A percentile compares a stretch with the other conserved stretches of the same genome.
phyloP scores from a whole-genome alignment of 495 filamentous ascomycete species.

The Pyronema domesticum region DNA sequence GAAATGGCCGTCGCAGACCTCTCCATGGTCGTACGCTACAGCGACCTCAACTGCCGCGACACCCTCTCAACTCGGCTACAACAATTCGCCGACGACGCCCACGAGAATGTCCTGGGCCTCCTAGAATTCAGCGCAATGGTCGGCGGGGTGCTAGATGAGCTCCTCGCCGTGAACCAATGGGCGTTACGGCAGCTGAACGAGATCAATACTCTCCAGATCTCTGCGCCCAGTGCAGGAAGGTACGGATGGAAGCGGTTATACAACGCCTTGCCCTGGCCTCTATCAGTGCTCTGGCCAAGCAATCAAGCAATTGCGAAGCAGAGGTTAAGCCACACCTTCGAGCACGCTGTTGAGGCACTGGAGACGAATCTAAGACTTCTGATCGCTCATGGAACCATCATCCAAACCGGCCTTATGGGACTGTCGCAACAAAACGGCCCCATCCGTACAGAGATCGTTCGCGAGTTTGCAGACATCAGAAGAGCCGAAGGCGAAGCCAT shows the following conservation, averaged over 20 bases:
- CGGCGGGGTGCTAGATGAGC: constrained; percentile 24
- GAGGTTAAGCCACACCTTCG: constrained; percentile 21
- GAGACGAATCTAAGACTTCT: constrained; percentile 23
- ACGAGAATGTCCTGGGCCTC: constrained; percentile 19
- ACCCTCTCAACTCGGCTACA: constrained; percentile 21
- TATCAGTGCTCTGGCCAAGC: constrained; percentile 11
- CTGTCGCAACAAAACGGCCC: constrained; percentile 24
- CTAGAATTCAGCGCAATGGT: constrained; percentile 23
- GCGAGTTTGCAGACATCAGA: constrained; percentile 24
- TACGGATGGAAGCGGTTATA: background rate
- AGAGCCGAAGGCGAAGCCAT: constrained; percentile 23
- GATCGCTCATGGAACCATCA: constrained; percentile 22
- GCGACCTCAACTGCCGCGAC: constrained; percentile 23
- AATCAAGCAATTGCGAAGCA: constrained; percentile 6
- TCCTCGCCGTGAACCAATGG: constrained; percentile 25
- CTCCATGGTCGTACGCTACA: constrained; percentile 22
- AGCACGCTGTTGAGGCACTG: constrained; percentile 23
- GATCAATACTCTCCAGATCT: constrained; percentile 15
- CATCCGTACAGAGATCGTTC: constrained; percentile 24
- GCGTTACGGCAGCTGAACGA: constrained; percentile 12
- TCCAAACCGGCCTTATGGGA: constrained; percentile 19
- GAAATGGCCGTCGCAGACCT: constrained; percentile 25
- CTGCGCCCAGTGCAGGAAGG: too few relatives aligned
- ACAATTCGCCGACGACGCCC: constrained; percentile 22
- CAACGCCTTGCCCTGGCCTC: constrained; percentile 13